A percentile compares a stretch with the other conserved stretches of the same genome.
Evolutionary conservation across 2,329 filamentous ascomycete genomes (phyloP).

Genomic region (Leptographium flavum): DNA sequence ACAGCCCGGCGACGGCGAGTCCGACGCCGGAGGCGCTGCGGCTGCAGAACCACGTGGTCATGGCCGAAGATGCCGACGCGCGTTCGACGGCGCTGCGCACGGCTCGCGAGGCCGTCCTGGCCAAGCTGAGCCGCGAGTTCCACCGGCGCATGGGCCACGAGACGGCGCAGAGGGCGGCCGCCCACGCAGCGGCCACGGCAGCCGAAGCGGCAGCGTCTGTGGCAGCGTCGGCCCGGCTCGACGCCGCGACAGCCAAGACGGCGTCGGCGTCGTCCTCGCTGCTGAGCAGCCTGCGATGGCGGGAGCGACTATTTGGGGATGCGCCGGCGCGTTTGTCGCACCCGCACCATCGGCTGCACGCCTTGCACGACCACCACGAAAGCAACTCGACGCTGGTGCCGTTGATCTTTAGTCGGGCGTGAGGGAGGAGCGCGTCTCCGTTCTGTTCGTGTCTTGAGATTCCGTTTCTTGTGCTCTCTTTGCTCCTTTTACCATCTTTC

Average conservation of each 20-base stretch:
- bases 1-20: conserved; percentile 26
- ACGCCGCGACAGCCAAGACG: conserved; percentile 4
- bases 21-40: conserved; percentile 34
- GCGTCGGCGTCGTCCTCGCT: conserved; percentile 14
- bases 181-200: conserved; percentile 3
- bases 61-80: conserved; percentile 40
- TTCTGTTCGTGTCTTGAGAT: too few species aligned
- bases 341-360: neutral
- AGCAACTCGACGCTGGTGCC: conserved; percentile 41
- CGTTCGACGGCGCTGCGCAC: conserved; percentile 40
- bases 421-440: too few species aligned
- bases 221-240: conserved; percentile 14
- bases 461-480: neutral
- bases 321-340: conserved; percentile 4
- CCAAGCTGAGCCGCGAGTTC: conserved; percentile 42
- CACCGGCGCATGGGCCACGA: conserved; percentile 11
- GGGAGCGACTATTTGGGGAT: conserved; percentile 27
- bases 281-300: conserved; percentile 22
- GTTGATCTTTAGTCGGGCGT: conserved; percentile 41
- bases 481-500: neutral
- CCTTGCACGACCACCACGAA: conserved; percentile 24
- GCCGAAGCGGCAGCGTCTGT: conserved; percentile 6
- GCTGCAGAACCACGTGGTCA: conserved; percentile 13
- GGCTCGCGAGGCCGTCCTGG: conserved; percentile 46
- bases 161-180: conserved; percentile 4